Evolutionary conservation across 306 rosid species (phyloP), one percentile per base, ranked within the genome.

Genomic region (Neltuma alba): DNA sequence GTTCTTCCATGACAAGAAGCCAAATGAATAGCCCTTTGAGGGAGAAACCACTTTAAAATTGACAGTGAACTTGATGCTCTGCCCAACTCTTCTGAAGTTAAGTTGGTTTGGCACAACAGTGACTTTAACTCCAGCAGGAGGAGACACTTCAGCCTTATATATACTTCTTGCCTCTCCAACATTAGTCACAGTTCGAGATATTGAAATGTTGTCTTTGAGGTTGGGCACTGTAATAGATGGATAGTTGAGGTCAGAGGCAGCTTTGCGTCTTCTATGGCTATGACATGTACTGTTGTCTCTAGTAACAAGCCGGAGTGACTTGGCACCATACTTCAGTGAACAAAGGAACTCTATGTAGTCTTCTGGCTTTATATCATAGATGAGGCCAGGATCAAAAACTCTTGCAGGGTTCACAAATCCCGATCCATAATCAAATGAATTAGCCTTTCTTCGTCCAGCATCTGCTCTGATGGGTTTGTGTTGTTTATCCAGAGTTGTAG

Each of bases 371-470:
- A 92, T 80, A 31, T 89, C 97, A 63, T 90, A 92, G 84, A 92
- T 68, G 68, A 92, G 92, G 25, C 96, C 93, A 0, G 97, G 97
- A 54, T 92, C 88, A 77, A 90, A 92, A 65, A 88, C 97, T 76
- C 85, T 90, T 38, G 80, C 85, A 14, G 96, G 97, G 86, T 90
- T 92, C 81, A 90, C 80, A 80, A 89, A 90, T 47, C 97, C 97
- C 44, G 97, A 90, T 65, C 97, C 97, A 16, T 86, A 92, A 63
- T 92, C 96, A 81, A 92, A 92, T 58, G 97, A 86, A 48, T 87
- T 90, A 10, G 87, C 95, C 75, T 85, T 85, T 88, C 83, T 85
- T 80, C 79, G 76, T 45, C 81, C 92, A 11, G 96, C 90, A 70
- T 92, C 96, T 60, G 86, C 91, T 13, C 76, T 66, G 74, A 92